Evolutionary conservation across 768 basidiomycete genomes (phyloP), one percentile per base, ranked within the genome.

Genomic region (Phaffia tasmanica): DNA sequence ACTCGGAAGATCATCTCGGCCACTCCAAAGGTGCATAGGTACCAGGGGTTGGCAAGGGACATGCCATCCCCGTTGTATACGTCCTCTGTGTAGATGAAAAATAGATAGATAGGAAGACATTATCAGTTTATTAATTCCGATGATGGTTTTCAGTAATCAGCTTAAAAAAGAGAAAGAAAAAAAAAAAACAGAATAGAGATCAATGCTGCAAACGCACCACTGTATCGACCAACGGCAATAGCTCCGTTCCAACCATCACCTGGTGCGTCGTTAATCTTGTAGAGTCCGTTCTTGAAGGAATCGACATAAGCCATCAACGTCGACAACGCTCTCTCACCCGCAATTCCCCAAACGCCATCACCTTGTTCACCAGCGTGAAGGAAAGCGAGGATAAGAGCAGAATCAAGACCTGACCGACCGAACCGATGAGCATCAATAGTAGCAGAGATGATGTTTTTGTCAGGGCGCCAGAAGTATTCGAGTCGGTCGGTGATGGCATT

Each of bases 31-130:
- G 67, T 69, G 27, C 53, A 32, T 21, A 69, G 46, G 18, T 35
- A 77, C 77, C 77, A 77, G 4, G 77, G 76, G 66, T 77, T 75
- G 2, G 71, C 77, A 16, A 58, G 56, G 49, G 74, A 73, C 14
- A 55, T 70, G 11, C 73, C 72, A 3, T 73, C 71, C 25, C 77
- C 77, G 64, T 77, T 71, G 61, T 77, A 77, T 16, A 77, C 68
- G 63, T 77, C 77, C 68, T 77, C 76, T 15, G 59, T 58, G 35
- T 42, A 30, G 15, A 54, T 16, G 53, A 54, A 16, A 30, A 23
- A 54, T 16, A 54, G n/a, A n/a, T n/a, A n/a, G n/a, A 54, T 23
- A 9, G 53, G 5, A 9, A 54, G 53, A 54, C 4, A 23, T 23
- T 5, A 23, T 54, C 15, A 23, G 9, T 54, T 23, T 4, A 54